These are phyloP conservation scores for Odonthalia washingtoniensis DNA, from an alignment of 31 red algal species.

Conservation along the genomic window DNA sequence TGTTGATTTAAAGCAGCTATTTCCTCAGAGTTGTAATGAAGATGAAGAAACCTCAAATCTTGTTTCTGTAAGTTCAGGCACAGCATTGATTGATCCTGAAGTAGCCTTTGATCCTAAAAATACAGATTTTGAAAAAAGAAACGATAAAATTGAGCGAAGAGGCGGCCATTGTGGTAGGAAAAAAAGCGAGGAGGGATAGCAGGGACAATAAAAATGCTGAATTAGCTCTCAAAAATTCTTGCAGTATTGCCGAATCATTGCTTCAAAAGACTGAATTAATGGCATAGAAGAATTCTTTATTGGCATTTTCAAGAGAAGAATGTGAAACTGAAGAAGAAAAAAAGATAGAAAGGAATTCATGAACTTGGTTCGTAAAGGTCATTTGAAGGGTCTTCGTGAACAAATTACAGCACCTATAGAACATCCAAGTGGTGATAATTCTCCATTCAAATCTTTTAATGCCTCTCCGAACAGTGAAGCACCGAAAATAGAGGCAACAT, in stretches of 20 bases:
- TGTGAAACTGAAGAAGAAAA: constrained; percentile 1
- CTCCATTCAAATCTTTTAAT: too few species aligned
- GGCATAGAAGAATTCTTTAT: not conserved
- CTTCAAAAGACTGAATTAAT: not conserved
- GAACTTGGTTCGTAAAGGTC: not conserved
- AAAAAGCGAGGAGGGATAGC: not conserved
- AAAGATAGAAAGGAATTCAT: not conserved
- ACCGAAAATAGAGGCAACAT: too few species aligned
- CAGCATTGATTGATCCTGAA: not conserved
- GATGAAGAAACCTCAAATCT: not conserved
- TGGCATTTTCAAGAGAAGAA: not conserved
- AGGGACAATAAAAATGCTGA: not conserved
- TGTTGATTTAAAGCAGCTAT: not conserved
- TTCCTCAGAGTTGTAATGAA: not conserved
- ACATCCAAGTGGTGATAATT: too few species aligned
- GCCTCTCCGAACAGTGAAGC: too few species aligned
- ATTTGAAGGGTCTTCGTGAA: not conserved
- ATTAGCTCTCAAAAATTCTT: not conserved
- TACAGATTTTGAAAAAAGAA: not conserved
- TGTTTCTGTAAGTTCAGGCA: not conserved
- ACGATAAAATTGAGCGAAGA: not conserved
- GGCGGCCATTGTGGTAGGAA: not conserved
- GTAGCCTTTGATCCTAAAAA: not conserved
- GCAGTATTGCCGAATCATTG: not conserved
- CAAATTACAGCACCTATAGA: too few species aligned